Conservation (phyloP, 148 eudicot species). For the Cornus suecica region DNA sequence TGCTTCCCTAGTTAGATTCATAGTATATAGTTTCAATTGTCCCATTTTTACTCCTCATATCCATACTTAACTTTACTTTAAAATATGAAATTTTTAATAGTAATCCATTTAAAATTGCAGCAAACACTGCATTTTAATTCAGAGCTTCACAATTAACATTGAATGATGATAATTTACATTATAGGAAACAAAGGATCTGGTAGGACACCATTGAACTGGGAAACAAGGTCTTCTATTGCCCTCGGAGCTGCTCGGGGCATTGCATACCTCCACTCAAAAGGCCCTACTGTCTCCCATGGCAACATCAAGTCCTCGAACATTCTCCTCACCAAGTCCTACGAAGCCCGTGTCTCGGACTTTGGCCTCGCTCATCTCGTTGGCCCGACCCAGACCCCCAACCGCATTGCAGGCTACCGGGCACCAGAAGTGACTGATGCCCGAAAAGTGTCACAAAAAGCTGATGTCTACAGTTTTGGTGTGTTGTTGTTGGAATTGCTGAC, state of each 20-base stretch:
- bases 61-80: background rate
- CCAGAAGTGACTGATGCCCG: slow-evolving; percentile 86
- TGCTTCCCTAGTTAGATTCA: background rate
- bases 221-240: slow-evolving; percentile 70
- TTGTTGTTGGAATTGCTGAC: slow-evolving; percentile 79
- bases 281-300: slow-evolving; percentile 72
- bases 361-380: slow-evolving; percentile 78
- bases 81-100: background rate
- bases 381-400: slow-evolving; percentile 64
- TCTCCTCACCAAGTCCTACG: slow-evolving; percentile 65
- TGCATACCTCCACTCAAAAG: slow-evolving; percentile 69
- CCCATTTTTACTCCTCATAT: background rate
- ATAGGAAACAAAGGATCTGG: slow-evolving; percentile 81
- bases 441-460: slow-evolving; percentile 80
- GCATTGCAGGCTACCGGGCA: slow-evolving; percentile 82
- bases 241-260: slow-evolving; percentile 87
- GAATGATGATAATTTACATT: no score
- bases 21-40: background rate
- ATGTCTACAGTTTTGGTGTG: slow-evolving; percentile 87
- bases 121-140: background rate
- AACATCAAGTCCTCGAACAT: slow-evolving; percentile 89
- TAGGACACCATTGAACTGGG: slow-evolving; percentile 93
- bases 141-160: no score
- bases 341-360: slow-evolving; percentile 83
- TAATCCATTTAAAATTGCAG: background rate